A percentile compares a stretch with the other conserved stretches of the same genome.
Conservation (phyloP, 179 eudicot species). For the Pouteria campechiana region DNA sequence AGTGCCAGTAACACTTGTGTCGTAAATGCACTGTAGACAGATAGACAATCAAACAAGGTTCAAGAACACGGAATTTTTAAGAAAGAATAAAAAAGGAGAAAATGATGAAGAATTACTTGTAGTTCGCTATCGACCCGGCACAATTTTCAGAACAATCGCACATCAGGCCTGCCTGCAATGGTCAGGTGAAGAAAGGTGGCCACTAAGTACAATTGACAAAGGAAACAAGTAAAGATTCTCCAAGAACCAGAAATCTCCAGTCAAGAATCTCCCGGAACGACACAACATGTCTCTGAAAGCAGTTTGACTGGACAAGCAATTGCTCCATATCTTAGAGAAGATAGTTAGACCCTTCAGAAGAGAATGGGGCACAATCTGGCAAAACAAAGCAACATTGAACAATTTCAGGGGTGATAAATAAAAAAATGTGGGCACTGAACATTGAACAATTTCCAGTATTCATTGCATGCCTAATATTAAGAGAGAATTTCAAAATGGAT, state of each 20-base stretch:
- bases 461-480: too few species aligned
- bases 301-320: constrained; percentile 52
- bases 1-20: constrained; percentile 30
- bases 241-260: constrained; percentile 81
- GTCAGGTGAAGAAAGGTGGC: constrained; percentile 31
- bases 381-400: not conserved
- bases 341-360: constrained; percentile 24
- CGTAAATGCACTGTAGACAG: constrained; percentile 30
- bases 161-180: constrained; percentile 60
- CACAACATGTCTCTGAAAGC: constrained; percentile 36
- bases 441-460: too few species aligned
- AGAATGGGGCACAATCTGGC: constrained; percentile 32
- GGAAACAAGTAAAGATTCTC: constrained; percentile 67
- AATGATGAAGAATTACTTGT: constrained; percentile 60
- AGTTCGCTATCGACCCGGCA: constrained; percentile 46
- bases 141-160: constrained; percentile 38
- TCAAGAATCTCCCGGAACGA: constrained; percentile 76
- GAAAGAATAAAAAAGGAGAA: constrained; percentile 3
- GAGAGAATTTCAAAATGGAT: too few species aligned
- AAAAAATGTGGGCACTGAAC: too few species aligned
- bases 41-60: constrained; percentile 3
- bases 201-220: constrained; percentile 93
- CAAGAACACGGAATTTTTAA: not conserved
- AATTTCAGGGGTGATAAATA: not conserved
- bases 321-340: constrained; percentile 64